A percentile compares a stretch with the other conserved stretches of the same genome.
Conservation (phyloP, 495 filamentous ascomycete genomes). For the Trichoderma asperelloides region DNA sequence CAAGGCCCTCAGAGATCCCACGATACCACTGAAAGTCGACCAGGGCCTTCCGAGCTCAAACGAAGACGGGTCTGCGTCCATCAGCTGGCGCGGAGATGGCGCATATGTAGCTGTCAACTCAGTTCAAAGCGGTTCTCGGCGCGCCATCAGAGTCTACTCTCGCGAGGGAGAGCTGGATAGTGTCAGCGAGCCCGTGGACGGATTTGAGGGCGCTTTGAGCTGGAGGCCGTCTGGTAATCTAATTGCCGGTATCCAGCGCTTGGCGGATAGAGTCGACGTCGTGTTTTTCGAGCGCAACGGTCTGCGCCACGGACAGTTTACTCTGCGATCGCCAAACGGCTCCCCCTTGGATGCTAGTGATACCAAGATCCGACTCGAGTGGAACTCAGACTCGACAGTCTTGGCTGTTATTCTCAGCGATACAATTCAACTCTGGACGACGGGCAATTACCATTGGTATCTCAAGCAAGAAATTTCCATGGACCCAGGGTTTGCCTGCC, state of each 20-base stretch:
- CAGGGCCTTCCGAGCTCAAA: slow-evolving; percentile 62
- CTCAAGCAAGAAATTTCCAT: slow-evolving; percentile 81
- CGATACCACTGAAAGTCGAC: slow-evolving; percentile 87
- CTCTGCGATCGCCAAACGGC: slow-evolving; percentile 52
- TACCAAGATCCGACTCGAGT: slow-evolving; percentile 56
- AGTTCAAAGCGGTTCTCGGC: slow-evolving; percentile 54
- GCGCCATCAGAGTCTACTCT: slow-evolving; percentile 80
- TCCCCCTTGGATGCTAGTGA: slow-evolving; percentile 33
- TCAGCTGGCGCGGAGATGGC: slow-evolving; percentile 93
- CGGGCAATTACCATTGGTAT: slow-evolving; percentile 96
- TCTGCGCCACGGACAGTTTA: slow-evolving; percentile 85
- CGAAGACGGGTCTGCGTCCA: slow-evolving; percentile 61
- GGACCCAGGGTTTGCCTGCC: slow-evolving; percentile 16
- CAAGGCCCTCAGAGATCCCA: slow-evolving; percentile 83
- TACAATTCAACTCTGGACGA: slow-evolving; percentile 87
- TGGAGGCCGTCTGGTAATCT: slow-evolving; percentile 90
- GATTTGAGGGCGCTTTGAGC: slow-evolving; percentile 74
- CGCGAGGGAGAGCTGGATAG: slow-evolving; percentile 84
- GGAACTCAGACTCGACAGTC: slow-evolving; percentile 88
- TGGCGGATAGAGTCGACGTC: slow-evolving; percentile 62
- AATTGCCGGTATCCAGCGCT: slow-evolving; percentile 72
- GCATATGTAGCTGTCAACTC: slow-evolving; percentile 81
- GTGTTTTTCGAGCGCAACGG: slow-evolving; percentile 97
- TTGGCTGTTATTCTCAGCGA: slow-evolving; percentile 71
- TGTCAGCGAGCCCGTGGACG: slow-evolving; percentile 88